These are phyloP conservation scores for Colletotrichum magnum DNA, from an alignment of 2,329 filamentous ascomycete species.

Conservation along the genomic window DNA sequence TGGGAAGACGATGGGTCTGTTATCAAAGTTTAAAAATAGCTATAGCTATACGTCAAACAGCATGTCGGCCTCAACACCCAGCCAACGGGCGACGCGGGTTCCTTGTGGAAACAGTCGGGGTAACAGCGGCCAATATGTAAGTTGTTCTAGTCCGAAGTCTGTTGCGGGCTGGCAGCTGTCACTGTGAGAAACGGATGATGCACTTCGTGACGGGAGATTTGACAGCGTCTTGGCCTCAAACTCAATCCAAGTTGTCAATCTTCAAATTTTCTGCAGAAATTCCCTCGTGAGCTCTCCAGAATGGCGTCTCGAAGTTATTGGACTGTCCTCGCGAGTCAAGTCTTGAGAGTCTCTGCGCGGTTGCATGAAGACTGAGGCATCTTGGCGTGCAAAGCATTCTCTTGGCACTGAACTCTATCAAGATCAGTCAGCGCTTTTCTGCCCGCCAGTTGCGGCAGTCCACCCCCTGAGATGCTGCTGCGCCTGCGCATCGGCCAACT, in stretches of 20 bases:
- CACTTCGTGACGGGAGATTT: neutral
- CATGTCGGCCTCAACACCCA: neutral
- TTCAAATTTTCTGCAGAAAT: neutral
- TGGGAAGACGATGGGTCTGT: neutral
- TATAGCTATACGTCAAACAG: constrained; percentile 22
- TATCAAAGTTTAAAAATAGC: constrained; percentile 33
- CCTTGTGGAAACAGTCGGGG: constrained; percentile 1
- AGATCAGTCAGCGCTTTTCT: constrained; percentile 15
- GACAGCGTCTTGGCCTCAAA: constrained; percentile 1
- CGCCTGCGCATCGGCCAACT: constrained; percentile 4
- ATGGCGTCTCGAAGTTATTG: constrained; percentile 23
- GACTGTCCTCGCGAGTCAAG: constrained; percentile 23
- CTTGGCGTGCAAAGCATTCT: constrained; percentile 29
- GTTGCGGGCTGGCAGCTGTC: constrained; percentile 10
- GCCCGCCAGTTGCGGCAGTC: too few species aligned
- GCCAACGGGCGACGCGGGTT: neutral
- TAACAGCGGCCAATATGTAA: neutral
- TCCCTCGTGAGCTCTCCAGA: neutral
- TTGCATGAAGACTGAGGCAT: constrained; percentile 21
- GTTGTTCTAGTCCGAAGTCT: constrained; percentile 9
- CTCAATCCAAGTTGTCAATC: neutral
- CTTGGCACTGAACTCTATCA: constrained; percentile 34
- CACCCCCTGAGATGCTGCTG: constrained; percentile 12
- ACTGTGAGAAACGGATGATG: neutral
- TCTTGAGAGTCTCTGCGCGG: neutral